Conservation (phyloP, 106 monocot species). For the Dioscorea dumetorum region DNA sequence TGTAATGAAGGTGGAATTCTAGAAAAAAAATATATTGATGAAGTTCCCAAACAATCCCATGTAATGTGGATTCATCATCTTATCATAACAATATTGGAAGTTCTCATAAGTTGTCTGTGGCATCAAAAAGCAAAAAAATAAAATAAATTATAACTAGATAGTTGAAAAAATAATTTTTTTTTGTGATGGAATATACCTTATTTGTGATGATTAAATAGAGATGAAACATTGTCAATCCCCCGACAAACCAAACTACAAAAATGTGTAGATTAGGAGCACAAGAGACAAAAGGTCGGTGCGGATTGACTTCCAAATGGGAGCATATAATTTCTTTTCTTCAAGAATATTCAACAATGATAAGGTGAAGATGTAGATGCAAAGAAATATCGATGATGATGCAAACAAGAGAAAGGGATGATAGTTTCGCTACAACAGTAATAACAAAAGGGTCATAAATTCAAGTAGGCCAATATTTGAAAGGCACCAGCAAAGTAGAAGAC, state of each 20-base stretch:
- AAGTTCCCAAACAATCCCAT: slow-evolving; percentile 46
- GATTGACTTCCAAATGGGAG: slow-evolving; percentile 51
- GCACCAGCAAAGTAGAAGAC: not conserved
- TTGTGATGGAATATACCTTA: slow-evolving; percentile 15
- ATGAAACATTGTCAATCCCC: slow-evolving; percentile 92
- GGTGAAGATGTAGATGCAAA: slow-evolving; percentile 71
- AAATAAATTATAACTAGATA: not conserved
- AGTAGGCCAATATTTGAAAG: not conserved
- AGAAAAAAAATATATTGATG: slow-evolving; percentile 53
- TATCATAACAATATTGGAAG: slow-evolving; percentile 71
- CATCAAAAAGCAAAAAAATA: not conserved
- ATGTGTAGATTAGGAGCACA: slow-evolving; percentile 72
- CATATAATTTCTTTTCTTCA: slow-evolving; percentile 25
- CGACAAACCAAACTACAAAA: slow-evolving; percentile 96
- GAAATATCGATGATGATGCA: slow-evolving; percentile 68
- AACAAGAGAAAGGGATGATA: slow-evolving; percentile 89
- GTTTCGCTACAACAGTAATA: slow-evolving; percentile 60
- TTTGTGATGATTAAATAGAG: slow-evolving; percentile 78
- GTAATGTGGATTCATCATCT: slow-evolving; percentile 71
- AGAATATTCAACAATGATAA: slow-evolving; percentile 82
- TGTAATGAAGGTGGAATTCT: slow-evolving; percentile 58
- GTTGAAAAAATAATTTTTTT: not conserved
- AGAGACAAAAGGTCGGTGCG: slow-evolving; percentile 60
- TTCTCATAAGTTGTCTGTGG: slow-evolving; percentile 89
- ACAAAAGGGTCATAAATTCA: not conserved